Evolutionary conservation across 352 stramenopile genomes (phyloP).

Genomic region (Saprolegnia parasitica): DNA sequence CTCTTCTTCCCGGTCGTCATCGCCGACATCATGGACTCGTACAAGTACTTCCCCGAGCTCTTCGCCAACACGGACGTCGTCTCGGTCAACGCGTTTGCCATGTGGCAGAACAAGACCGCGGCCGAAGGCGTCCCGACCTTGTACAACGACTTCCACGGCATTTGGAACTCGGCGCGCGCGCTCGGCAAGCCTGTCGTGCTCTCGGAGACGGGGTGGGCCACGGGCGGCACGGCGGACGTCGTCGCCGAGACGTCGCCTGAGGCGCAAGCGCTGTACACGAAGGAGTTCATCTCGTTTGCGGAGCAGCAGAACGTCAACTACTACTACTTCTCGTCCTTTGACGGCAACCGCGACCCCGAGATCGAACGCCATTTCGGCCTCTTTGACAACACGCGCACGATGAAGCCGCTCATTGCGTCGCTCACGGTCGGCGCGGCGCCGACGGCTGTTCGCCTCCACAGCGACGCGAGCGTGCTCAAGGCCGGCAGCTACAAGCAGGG

Average conservation of each 20-base stretch:
- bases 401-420: conserved; percentile 37
- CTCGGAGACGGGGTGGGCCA: conserved; percentile 63
- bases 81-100: conserved; percentile 74
- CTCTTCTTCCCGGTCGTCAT: conserved; percentile 54
- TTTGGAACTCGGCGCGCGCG: conserved; percentile 38
- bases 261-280: conserved; percentile 61
- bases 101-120: conserved; percentile 53
- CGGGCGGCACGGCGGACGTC: conserved; percentile 33
- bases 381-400: conserved; percentile 43
- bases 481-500: conserved; percentile 17
- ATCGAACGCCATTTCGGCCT: conserved; percentile 68
- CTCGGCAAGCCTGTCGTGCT: conserved; percentile 63
- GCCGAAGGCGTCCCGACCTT: conserved; percentile 45
- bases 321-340: conserved; percentile 72
- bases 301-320: conserved; percentile 48
- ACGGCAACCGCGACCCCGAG: conserved; percentile 36
- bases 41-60: conserved; percentile 50
- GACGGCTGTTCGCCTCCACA: conserved; percentile 17
- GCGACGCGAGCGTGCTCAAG: conserved; percentile 18
- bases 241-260: conserved; percentile 40
- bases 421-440: conserved; percentile 16
- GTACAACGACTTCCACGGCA: conserved; percentile 52
- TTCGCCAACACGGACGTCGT: conserved; percentile 62
- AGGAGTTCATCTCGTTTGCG: conserved; percentile 62
- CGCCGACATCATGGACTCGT: conserved; percentile 65